Conservation (phyloP, 305 asterid species). For the Fraxinus ornus region DNA sequence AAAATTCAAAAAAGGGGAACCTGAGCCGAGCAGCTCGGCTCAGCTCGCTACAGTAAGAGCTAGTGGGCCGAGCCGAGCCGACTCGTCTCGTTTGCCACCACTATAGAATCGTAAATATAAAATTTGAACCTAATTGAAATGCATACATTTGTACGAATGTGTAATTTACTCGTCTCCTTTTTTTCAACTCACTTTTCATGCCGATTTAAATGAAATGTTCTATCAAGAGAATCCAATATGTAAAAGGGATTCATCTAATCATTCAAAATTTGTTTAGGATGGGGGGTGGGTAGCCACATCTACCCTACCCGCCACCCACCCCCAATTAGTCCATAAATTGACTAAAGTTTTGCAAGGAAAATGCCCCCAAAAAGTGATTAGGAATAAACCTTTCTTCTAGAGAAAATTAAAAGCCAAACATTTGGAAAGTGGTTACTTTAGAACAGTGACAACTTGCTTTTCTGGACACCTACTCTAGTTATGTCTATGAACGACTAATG, state of each 20-base stretch:
- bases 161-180: no score
- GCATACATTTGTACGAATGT: background rate
- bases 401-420: background rate
- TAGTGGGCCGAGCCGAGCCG: no score
- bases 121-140: background rate
- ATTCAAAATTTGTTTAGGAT: background rate
- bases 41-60: no score
- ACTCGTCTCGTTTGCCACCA: no score
- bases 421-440: background rate
- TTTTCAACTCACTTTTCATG: background rate
- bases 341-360: background rate
- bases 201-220: background rate
- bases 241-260: background rate
- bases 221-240: background rate
- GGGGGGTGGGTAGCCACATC: background rate
- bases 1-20: no score
- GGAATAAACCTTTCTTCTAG: background rate
- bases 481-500: slow-evolving; percentile 9
- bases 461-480: slow-evolving; percentile 13
- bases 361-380: background rate
- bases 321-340: background rate
- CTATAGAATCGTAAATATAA: no score
- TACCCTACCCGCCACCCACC: background rate
- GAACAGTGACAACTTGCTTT: slow-evolving; percentile 10
- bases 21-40: no score